Percentiles rank a stretch among this genome's conserved stretches.
phyloP scores from a whole-genome alignment of 2,329 filamentous ascomycete species.

The Diaporthe australafricana region DNA sequence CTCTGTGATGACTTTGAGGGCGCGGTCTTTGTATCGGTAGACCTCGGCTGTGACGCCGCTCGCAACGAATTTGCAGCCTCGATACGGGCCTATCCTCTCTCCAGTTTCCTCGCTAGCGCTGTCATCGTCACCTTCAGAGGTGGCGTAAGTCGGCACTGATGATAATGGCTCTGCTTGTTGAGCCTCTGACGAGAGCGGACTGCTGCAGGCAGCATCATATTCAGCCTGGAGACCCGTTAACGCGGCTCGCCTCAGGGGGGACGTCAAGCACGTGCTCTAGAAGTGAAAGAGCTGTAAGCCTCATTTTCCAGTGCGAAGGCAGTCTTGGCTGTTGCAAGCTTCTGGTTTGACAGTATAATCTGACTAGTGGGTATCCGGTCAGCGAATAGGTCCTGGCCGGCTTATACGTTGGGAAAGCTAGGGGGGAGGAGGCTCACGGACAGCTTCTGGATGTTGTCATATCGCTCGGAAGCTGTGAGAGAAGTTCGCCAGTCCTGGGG shows the following conservation, averaged over 20 bases:
- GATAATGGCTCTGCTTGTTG: conserved; percentile 26
- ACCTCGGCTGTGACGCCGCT: conserved; percentile 85
- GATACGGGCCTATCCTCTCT: conserved; percentile 65
- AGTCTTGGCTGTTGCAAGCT: conserved; percentile 44
- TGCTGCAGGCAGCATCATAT: conserved; percentile 60
- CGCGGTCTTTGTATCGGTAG: conserved; percentile 74
- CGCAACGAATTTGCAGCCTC: conserved; percentile 65
- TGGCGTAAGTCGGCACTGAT: conserved; percentile 11
- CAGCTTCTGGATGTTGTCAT: conserved; percentile 73
- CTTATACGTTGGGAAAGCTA: no score
- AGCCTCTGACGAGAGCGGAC: conserved; percentile 35
- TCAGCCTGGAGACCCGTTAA: conserved; percentile 61
- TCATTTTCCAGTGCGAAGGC: conserved; percentile 76
- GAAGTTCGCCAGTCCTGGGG: conserved; percentile 59
- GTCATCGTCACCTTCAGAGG: conserved; percentile 12
- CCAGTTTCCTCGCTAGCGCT: conserved; percentile 45
- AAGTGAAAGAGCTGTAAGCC: conserved; percentile 68
- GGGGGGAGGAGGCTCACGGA: conserved; percentile 51
- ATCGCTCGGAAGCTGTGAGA: conserved; percentile 69
- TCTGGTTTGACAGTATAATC: conserved; percentile 39
- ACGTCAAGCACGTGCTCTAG: conserved; percentile 60
- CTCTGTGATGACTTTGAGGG: conserved; percentile 88
- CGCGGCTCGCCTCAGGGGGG: not conserved
- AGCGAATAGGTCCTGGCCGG: not conserved
- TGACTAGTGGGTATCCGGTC: conserved; percentile 34